Conservation (phyloP, 169 alveolate genomes). For the Plasmodium billcollinsi region DNA sequence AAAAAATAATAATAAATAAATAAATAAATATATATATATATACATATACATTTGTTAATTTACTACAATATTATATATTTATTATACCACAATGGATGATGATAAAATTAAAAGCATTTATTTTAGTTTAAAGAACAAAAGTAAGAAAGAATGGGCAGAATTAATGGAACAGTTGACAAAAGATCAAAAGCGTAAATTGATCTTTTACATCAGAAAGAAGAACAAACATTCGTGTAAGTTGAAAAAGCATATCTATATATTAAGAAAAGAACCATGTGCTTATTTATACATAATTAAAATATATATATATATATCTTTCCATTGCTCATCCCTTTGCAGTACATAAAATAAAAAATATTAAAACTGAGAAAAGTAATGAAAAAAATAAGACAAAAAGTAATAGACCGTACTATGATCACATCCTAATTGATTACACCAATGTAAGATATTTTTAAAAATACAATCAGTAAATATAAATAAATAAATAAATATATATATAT, state of each 20-base stretch:
- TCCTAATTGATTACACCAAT: slow-evolving; percentile 65
- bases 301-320: not conserved
- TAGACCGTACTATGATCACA: slow-evolving; percentile 17
- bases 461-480: not conserved
- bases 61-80: no score
- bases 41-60: no score
- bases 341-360: slow-evolving; percentile 66
- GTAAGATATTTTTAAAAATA: slow-evolving; percentile 16
- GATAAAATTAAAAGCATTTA: slow-evolving; percentile 66
- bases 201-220: slow-evolving; percentile 63
- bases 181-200: slow-evolving; percentile 67
- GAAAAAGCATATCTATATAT: not conserved
- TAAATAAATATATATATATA: no score
- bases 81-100: slow-evolving; percentile 46
- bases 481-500: not conserved
- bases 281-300: not conserved
- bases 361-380: slow-evolving; percentile 47
- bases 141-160: slow-evolving; percentile 74
- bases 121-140: slow-evolving; percentile 59
- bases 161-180: slow-evolving; percentile 67
- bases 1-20: no score
- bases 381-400: slow-evolving; percentile 21
- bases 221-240: slow-evolving; percentile 74
- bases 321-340: slow-evolving; percentile 21
- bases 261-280: not conserved